A percentile compares a stretch with the other conserved stretches of the same genome.
These are phyloP conservation scores for Skeletonema menzelii DNA, from an alignment of 108 stramenopile genomes.

Conservation along the genomic window DNA sequence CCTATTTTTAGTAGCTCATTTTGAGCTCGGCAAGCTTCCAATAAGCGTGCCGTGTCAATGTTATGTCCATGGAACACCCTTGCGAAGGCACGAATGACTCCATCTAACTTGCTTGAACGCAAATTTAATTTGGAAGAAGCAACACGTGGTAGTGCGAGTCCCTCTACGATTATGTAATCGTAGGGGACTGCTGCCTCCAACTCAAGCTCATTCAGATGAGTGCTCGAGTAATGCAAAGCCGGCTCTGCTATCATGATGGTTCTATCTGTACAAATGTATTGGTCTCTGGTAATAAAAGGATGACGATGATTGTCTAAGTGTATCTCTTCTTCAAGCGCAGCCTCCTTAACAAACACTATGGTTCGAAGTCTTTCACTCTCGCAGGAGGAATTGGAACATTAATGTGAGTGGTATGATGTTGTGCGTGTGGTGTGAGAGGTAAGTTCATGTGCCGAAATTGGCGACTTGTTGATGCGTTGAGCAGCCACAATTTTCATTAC, in stretches of 20 bases:
- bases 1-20: constrained; percentile 23
- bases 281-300: too few relatives aligned
- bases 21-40: constrained; percentile 36
- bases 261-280: background rate
- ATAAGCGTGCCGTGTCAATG: constrained; percentile 34
- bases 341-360: too few relatives aligned
- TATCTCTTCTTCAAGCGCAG: too few relatives aligned
- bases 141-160: constrained; percentile 11
- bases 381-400: too few relatives aligned
- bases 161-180: background rate
- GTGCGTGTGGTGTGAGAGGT: too few relatives aligned
- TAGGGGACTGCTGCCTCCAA: constrained; percentile 10
- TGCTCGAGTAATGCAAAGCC: constrained; percentile 10
- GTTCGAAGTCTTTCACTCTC: too few relatives aligned
- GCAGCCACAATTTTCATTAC: too few relatives aligned
- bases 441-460: too few relatives aligned
- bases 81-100: constrained; percentile 14
- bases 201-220: constrained; percentile 22
- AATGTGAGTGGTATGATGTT: too few relatives aligned
- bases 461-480: too few relatives aligned
- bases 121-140: constrained; percentile 9
- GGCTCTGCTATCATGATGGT: constrained; percentile 8
- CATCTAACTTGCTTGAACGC: constrained; percentile 13
- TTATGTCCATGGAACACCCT: constrained; percentile 17
- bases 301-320: too few relatives aligned